Evolutionary conservation across 2,329 filamentous ascomycete genomes (phyloP).

Genomic region (Anisogramma anomala): DNA sequence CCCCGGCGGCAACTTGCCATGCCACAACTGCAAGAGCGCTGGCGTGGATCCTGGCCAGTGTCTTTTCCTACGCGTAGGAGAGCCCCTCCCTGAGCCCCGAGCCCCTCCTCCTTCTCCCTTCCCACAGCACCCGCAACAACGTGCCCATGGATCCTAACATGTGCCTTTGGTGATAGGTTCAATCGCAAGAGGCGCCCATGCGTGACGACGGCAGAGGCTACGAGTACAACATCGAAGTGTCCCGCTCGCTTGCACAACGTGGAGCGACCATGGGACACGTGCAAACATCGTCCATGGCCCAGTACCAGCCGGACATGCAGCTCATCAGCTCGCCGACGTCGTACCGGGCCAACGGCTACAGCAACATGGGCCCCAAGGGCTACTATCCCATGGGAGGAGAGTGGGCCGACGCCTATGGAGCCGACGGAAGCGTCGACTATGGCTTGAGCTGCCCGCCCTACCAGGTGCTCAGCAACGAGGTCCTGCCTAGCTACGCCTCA

Average conservation of each 20-base stretch:
- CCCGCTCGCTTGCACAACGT: constrained; percentile 24
- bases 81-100: background rate
- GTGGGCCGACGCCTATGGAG: constrained; percentile 26
- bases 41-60: constrained; percentile 60
- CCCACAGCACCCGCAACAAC: background rate
- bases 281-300: constrained; percentile 18
- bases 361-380: constrained; percentile 5
- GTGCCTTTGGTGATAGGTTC: constrained; percentile 21
- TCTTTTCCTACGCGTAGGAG: constrained; percentile 64
- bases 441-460: constrained; percentile 24
- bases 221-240: constrained; percentile 27
- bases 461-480: constrained; percentile 25
- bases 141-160: constrained; percentile 4
- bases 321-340: constrained; percentile 21
- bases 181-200: constrained; percentile 27
- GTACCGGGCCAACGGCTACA: constrained; percentile 21
- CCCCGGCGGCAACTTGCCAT: constrained; percentile 61
- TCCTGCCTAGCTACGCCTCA: constrained; percentile 20
- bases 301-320: constrained; percentile 25
- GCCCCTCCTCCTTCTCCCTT: background rate
- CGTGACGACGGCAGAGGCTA: constrained; percentile 23
- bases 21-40: constrained; percentile 69
- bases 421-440: constrained; percentile 30
- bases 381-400: constrained; percentile 26
- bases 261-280: constrained; percentile 19